These are phyloP conservation scores for Tuctoria greenei DNA, from an alignment of 176 grass and related monocot species.

Conservation along the genomic window DNA sequence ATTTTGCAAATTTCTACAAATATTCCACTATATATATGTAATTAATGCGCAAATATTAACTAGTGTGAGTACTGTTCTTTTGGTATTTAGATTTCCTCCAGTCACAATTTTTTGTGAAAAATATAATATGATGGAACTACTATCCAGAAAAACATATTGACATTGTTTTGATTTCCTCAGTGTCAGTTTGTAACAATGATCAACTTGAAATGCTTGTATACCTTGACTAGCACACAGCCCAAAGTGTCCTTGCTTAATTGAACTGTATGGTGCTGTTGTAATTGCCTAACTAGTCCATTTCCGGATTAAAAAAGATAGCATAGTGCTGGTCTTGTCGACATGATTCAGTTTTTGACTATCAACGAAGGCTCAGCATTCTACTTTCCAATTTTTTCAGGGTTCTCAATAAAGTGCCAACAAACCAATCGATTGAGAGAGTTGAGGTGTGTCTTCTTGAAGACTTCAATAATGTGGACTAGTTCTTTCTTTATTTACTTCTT, in stretches of 20 bases:
- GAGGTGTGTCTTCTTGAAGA: constrained; percentile 60
- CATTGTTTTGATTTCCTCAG: neutral
- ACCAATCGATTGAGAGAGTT: constrained; percentile 78
- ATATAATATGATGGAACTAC: neutral
- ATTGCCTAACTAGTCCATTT: neutral
- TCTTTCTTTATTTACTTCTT: neutral
- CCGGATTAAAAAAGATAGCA: neutral
- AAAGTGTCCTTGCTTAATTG: neutral
- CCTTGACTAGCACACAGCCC: constrained; percentile 1
- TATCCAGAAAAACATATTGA: neutral
- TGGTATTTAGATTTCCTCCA: neutral
- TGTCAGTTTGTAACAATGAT: neutral
- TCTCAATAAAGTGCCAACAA: constrained; percentile 80
- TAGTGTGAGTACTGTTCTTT: neutral
- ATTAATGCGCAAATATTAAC: constrained; percentile 4
- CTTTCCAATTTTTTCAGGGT: constrained; percentile 58
- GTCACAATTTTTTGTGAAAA: neutral
- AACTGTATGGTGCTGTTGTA: neutral
- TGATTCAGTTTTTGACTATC: neutral
- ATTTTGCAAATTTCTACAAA: neutral
- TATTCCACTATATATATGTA: neutral
- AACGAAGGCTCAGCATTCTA: constrained; percentile 1
- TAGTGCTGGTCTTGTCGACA: neutral
- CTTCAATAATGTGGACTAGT: neutral
- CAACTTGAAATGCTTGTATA: neutral